Base-by-base conservation (phyloP, 169 alveolate species). In the Plasmodium coatneyi region DNA sequence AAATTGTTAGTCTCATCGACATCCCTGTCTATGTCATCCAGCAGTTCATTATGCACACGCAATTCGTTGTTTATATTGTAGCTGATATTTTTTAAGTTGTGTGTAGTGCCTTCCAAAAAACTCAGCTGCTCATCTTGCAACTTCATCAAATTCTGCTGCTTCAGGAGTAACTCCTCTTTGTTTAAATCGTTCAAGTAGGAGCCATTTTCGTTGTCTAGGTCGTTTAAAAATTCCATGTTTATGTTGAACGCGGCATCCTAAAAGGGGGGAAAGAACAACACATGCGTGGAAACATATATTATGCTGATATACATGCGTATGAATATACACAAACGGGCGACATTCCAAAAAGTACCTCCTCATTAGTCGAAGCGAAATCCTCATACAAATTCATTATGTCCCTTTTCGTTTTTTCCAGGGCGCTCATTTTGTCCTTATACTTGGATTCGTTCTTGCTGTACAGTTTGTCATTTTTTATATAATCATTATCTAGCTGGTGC, bases 41-140 rank as follows among this genome's bases (percentile, higher is more conserved):
- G 84, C 30, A 96, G 54, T 32, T 96, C 95, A 70, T 94, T 83
- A 49, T 96, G 97, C 28, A 93, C 83, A 25, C 92, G 87, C 39
- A 96, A 90, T 83, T 96, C 97, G 30, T 86, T 96, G 90, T 96
- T 93, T 60, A 96, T 96, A 82, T 94, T 92, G 39, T 94, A 81
- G 92, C 97, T 96, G 36, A 95, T 95, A 92, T 56, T 92, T 84
- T 95, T 95, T 46, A 96, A 84, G 46, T 96, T 95, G 46, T 95
- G 95, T 12, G 97, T 96, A 52, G 95, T 95, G 22, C 89, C 92
- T 52, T 96, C 97, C 25, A 96, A 92, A 80, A 94, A 52, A 14
- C 93, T 93, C 71, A 96, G 80, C 60, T 96, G 96, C 56, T 92
- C 96, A 60, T 96, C 97, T 56, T 96, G 97, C 43, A 93, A 95